phyloP scores from a whole-genome alignment of 805 yeast species.

The Tetrapisispora phaffii region DNA sequence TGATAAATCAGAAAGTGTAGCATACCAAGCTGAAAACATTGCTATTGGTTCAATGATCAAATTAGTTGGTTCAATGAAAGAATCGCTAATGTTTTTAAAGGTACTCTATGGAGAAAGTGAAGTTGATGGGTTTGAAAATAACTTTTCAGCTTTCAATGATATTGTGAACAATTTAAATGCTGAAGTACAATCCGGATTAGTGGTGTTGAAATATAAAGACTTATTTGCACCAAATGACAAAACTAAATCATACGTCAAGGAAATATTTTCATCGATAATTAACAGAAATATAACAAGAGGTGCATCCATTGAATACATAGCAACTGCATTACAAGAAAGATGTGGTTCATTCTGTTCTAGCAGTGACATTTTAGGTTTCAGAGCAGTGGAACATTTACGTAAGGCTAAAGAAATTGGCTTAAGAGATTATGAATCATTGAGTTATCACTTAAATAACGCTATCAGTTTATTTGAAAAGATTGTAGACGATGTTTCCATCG shows the following conservation, averaged over 20 bases:
- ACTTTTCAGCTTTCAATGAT: conserved; percentile 42
- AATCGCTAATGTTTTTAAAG: conserved; percentile 79
- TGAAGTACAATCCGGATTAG: conserved; percentile 59
- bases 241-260: conserved; percentile 55
- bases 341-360: conserved; percentile 94
- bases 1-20: conserved; percentile 46
- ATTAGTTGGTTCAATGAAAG: conserved; percentile 69
- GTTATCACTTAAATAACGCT: conserved; percentile 61
- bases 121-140: conserved; percentile 27
- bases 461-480: conserved; percentile 70
- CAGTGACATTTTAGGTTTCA: conserved; percentile 84
- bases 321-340: conserved; percentile 77
- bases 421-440: conserved; percentile 60
- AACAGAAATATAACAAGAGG: conserved; percentile 84
- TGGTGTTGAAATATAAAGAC: conserved; percentile 60
- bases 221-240: conserved; percentile 62
- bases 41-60: conserved; percentile 73
- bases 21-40: conserved; percentile 81
- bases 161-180: conserved; percentile 59
- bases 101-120: conserved; percentile 68
- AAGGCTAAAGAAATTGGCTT: conserved; percentile 70
- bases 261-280: conserved; percentile 77
- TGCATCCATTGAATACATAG: conserved; percentile 85
- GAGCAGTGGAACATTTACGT: conserved; percentile 85
- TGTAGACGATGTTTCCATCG: conserved; percentile 65